Percentiles rank a stretch among this genome's conserved stretches.
phyloP scores from a whole-genome alignment of 257 asterid genomes.

The Knoxia roxburghii region DNA sequence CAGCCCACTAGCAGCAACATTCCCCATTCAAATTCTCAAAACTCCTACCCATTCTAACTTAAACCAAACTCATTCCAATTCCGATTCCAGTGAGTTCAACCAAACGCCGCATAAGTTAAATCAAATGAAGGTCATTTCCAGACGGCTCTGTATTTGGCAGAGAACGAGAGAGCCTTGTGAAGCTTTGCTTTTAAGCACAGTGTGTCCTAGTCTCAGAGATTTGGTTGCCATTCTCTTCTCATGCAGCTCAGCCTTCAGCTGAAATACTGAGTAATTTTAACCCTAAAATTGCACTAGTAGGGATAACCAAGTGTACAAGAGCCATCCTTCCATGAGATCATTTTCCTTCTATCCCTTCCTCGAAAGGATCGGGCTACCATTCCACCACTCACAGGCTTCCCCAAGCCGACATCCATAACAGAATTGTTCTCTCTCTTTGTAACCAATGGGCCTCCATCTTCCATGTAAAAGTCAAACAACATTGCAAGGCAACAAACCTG shows the following conservation, averaged over 20 bases:
- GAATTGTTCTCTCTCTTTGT: conserved; percentile 47
- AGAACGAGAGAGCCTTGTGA: too few relatives aligned
- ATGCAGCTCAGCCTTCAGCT: not conserved
- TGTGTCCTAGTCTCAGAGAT: too few relatives aligned
- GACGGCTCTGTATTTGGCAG: too few relatives aligned
- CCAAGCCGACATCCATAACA: conserved; percentile 70
- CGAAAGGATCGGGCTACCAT: conserved; percentile 67
- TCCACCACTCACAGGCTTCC: conserved; percentile 67
- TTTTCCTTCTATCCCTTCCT: conserved; percentile 85
- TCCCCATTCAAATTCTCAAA: too few relatives aligned
- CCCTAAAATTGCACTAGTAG: conserved; percentile 26
- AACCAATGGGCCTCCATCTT: conserved; percentile 37
- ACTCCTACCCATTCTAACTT: too few relatives aligned
- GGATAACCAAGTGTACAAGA: conserved; percentile 73
- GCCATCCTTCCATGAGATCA: conserved; percentile 87
- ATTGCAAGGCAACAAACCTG: conserved; percentile 81
- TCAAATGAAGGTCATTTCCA: too few relatives aligned
- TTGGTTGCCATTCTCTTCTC: not conserved
- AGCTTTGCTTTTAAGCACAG: too few relatives aligned
- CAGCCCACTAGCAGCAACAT: too few relatives aligned
- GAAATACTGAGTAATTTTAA: not conserved
- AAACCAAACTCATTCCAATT: too few relatives aligned
- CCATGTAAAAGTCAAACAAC: conserved; percentile 78
- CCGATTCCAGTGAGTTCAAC: too few relatives aligned
- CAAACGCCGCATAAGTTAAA: too few relatives aligned